Evolutionary conservation across 768 basidiomycete species (phyloP), one percentile per base, ranked within the genome.

Genomic region (Dictyophora rubrovolvata): DNA sequence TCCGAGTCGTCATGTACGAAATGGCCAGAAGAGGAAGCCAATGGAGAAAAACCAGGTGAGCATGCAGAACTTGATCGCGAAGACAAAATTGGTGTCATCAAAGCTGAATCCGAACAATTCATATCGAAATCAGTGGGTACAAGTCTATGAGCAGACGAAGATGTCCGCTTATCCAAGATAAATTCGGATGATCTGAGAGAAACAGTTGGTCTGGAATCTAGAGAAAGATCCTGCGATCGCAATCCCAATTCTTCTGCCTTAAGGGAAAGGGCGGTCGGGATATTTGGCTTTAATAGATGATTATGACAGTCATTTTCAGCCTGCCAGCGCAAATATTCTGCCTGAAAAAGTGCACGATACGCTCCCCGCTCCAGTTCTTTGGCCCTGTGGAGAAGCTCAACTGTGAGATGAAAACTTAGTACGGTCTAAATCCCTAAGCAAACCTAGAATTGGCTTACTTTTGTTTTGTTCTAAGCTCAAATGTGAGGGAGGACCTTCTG

Each of bases 221-320:
- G 18, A 14, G 50, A 34, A 18, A 51, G 50, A 34, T 51, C 28
- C 2, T 17, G 36, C 18, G 18, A 14, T 20, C 18, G 22, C 14
- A 54, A 20, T 36, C 53, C 53, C 20, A 54, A n/a, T 54, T 54
- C 53, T 20, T 36, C 36, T 10, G 53, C 53, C 28, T 54, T 36
- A 7, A 33, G 23, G 14, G 53, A 54, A 20, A 54, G 22, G 9
- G 22, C 53, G 14, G 23, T 23, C 18, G 53, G 53, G 20, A 54
- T 20, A 35, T 16, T 23, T 17, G 35, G 22, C 5, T 54, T 16
- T 3, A 28, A 20, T 2, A 20, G 17, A 20, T 21, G 8, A 54
- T 16, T 23, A 36, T 28, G 34, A 14, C 36, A 18, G 14, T 54
- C 14, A 20, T 23, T 54, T 20, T 54, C 23, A 20, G 35, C 35